Base-by-base conservation (phyloP, 345 rosid genomes). In the Eucalyptus virginea region DNA sequence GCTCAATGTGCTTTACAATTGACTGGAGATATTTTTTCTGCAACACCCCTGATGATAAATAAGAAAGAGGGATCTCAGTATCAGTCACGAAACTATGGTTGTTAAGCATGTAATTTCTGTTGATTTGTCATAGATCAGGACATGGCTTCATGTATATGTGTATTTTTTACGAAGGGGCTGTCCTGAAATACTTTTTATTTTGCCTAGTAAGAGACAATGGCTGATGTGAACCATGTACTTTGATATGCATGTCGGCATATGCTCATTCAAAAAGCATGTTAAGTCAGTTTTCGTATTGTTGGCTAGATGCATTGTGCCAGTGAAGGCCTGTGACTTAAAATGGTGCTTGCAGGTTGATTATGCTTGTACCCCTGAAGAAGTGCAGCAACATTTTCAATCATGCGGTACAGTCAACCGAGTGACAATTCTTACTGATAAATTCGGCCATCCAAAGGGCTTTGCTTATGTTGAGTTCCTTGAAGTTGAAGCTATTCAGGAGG, bases 281-380 rank as follows among this genome's bases (percentile, higher is more conserved):
- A 40, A 40, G 85, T 40, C 30, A 77, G 47, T 77, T 77, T 77
- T 37, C 16, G 26, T 40, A 6, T 10, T 77, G 17, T 40, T 40
- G 85, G 85, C 85, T 40, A 14, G 85, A 40, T 77, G 85, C 85
- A 40, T 77, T 77, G 85, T 77, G 47, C 47, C 47, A 11, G 85
- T 77, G 85, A 77, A 77, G 85, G 85, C 28, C 47, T 40, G 28
- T 72, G 85, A 77, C 85, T 77, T 77, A 40, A 11, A 37, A 26
- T 40, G 85, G 85, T 21, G 85, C 85, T 40, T 77, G 85, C 47
- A 98, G 99, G 99, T 98, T 92, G 99, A 98, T 89, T 98, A 97
- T 90, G 96, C 97, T 6, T 98, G 99, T 92, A 97, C 99, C 24
- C 99, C 99, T 49, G 99, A 98, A 94, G 99, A 98, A 93, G 99